Base-by-base conservation (phyloP, 164 flowering plant species). In the Aristolochia californica region DNA sequence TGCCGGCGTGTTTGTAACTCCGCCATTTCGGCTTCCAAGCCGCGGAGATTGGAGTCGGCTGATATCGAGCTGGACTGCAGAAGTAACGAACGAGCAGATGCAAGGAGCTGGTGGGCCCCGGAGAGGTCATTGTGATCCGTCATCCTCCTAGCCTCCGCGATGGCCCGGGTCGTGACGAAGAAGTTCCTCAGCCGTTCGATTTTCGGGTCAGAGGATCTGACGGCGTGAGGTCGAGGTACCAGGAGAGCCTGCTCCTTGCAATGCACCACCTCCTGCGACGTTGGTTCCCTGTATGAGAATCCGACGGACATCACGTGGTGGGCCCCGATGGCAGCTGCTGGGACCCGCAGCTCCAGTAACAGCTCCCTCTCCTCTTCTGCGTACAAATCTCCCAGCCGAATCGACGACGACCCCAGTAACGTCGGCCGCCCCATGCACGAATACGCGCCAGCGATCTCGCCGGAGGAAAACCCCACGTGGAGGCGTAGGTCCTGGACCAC, bases 281-380 rank as follows among this genome's bases (percentile, higher is more conserved):
- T 75, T 0, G 97, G 96, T 56, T 88, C 96, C 44, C 74, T 80
- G 73, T 80, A 82, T 21, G 72, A 72, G 57, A 81, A 79, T 4
- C 72, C 67, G 0, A 85, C 78, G 0, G 89, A 63, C 73, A 93
- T 47, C 64, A 79, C 83, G 64, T 82, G 87, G 70, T 78, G 88
- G 58, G 79, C 55, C 60, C 79, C 79, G 14, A 53, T 54, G 0
- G 68, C 56, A 0, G 80, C 43, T 0, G 69, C 18, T 0, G 94
- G 91, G 13, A 81, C 85, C 21, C 74, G 65, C 23, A 93, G 45
- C 63, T 93, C 98, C 13, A 93, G 74, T 0, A 93, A 75, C 5
- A 87, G 21, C 57, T 89, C 96, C 56, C 82, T 72, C 65, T 93
- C 99, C 51, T 93, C 97, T 67, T 83, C 95, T 12, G 94, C 91